These are phyloP conservation scores for Diversispora epigaea DNA, from an alignment of 192 early-diverging fungal species.

Conservation along the genomic window DNA sequence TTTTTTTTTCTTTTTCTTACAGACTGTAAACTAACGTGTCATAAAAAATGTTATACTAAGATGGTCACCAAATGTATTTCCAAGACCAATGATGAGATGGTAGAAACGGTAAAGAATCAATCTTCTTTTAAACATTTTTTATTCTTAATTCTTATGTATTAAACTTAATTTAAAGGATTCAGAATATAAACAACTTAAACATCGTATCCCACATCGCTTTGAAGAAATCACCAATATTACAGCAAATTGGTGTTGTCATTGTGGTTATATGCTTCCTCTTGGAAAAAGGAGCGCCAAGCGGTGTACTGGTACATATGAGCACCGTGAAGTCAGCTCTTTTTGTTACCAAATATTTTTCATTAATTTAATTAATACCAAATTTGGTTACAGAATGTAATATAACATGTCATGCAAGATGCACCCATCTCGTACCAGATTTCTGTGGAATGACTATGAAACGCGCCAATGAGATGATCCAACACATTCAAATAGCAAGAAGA, in stretches of 20 bases:
- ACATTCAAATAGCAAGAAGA: slow-evolving; percentile 63
- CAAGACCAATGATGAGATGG: slow-evolving; percentile 57
- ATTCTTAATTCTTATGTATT: background rate
- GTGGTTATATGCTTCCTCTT: slow-evolving; percentile 92
- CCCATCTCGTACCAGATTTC: slow-evolving; percentile 83
- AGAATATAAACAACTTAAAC: slow-evolving; percentile 77
- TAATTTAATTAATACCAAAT: too few relatives aligned
- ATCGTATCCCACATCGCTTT: slow-evolving; percentile 96
- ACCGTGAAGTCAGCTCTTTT: background rate
- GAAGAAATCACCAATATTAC: slow-evolving; percentile 79
- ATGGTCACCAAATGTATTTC: slow-evolving; percentile 91
- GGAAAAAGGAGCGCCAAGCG: slow-evolving; percentile 60
- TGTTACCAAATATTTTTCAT: background rate
- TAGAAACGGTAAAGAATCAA: slow-evolving; percentile 14
- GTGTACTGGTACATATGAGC: background rate
- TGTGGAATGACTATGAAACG: slow-evolving; percentile 88
- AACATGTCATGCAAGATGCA: slow-evolving; percentile 82
- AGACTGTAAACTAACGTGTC: slow-evolving; percentile 94
- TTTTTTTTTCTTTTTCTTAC: slow-evolving; percentile 3
- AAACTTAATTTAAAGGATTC: slow-evolving; percentile 43
- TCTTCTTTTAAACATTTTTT: background rate
- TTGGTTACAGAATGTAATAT: slow-evolving; percentile 71
- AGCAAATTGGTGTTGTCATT: slow-evolving; percentile 97
- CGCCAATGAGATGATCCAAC: slow-evolving; percentile 83
- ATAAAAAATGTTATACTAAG: slow-evolving; percentile 81